Conservation (phyloP, 495 filamentous ascomycete genomes). For the Tuber magnatum region DNA sequence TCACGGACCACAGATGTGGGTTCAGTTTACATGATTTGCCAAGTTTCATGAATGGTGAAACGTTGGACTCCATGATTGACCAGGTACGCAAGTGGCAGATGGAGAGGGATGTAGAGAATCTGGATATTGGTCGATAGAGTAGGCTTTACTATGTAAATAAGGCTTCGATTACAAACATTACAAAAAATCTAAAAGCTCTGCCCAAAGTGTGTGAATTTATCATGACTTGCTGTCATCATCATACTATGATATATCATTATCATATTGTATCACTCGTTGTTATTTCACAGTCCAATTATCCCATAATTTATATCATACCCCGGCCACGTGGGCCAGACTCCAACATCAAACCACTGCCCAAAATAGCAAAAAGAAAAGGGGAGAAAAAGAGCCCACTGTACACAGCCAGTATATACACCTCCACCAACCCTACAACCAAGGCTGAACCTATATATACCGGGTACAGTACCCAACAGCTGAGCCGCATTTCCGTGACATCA, state of each 20-base stretch:
- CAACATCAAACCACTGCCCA: neutral
- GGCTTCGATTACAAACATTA: neutral
- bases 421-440: neutral
- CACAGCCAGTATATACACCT: neutral
- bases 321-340: neutral
- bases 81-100: conserved; percentile 73
- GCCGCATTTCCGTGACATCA: neutral
- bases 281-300: neutral
- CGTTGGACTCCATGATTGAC: conserved; percentile 68
- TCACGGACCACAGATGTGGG: conserved; percentile 88
- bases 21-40: conserved; percentile 74
- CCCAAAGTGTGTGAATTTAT: neutral
- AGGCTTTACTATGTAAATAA: neutral
- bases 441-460: neutral
- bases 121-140: conserved; percentile 8
- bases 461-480: neutral
- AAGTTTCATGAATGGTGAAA: conserved; percentile 65
- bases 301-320: neutral
- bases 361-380: neutral
- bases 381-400: neutral
- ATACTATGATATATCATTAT: neutral
- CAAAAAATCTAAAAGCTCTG: neutral
- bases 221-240: neutral
- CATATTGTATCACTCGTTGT: neutral
- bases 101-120: conserved; percentile 64